These are phyloP conservation scores for Dillenia suffruticosa DNA, from an alignment of 164 flowering plant species.

Conservation along the genomic window DNA sequence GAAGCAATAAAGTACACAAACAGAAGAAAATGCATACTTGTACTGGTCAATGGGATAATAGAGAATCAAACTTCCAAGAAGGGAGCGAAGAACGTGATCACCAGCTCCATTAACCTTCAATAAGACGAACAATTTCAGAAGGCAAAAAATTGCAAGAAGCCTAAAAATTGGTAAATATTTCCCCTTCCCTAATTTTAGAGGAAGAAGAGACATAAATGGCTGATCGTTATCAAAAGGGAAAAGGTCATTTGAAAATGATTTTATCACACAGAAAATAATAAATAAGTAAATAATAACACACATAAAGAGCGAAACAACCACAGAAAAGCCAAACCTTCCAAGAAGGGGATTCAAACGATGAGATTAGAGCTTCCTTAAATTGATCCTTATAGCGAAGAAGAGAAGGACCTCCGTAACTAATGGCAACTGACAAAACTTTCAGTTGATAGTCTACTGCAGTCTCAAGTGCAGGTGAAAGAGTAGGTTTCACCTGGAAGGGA, in stretches of 20 bases:
- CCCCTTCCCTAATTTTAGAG: too few species aligned
- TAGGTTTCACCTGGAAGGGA: slow-evolving; percentile 49
- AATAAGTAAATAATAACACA: background rate
- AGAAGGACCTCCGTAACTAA: slow-evolving; percentile 83
- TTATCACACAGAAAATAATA: background rate
- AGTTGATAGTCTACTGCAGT: slow-evolving; percentile 82
- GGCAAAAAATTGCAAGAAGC: too few species aligned
- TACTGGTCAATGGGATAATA: slow-evolving; percentile 93
- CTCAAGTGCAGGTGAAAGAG: slow-evolving; percentile 94
- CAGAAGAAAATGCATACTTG: slow-evolving; percentile 39
- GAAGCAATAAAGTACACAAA: background rate
- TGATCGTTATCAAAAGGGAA: too few species aligned
- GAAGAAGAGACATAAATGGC: too few species aligned
- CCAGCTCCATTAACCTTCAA: slow-evolving; percentile 85
- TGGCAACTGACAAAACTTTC: slow-evolving; percentile 81
- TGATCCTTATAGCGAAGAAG: slow-evolving; percentile 67
- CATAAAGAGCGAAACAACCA: background rate
- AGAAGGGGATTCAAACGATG: slow-evolving; percentile 88
- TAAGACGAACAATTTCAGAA: background rate
- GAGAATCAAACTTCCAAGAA: slow-evolving; percentile 81
- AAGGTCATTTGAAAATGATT: too few species aligned
- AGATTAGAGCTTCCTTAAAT: slow-evolving; percentile 64
- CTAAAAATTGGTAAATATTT: too few species aligned
- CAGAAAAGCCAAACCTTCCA: slow-evolving; percentile 72
- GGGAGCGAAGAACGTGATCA: slow-evolving; percentile 87